Base-by-base conservation (phyloP, 805 yeast genomes). In the Zygotorulaspora sp. region DNA sequence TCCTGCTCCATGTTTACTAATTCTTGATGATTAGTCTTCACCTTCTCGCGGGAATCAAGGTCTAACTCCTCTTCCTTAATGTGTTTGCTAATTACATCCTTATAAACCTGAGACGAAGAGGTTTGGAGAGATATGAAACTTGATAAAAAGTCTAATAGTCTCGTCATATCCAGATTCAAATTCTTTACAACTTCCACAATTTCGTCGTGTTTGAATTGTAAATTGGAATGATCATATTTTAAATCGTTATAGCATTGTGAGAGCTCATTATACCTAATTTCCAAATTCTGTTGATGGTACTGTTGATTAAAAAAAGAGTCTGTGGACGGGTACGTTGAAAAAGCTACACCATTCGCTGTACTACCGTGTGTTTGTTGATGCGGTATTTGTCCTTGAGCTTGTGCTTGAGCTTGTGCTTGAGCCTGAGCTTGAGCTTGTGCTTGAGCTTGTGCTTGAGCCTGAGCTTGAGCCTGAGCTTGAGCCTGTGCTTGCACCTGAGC, bases 81-180 rank as follows among this genome's bases (percentile, higher is more conserved):
- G 9, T 14, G 5, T 11, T 5, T 30, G 6, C 12, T 21, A 14
- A 23, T 7, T 2, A 17, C 14, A 10, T 40, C 40, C 17, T 30
- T 30, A 18, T 20, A 44, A 14, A 24, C 21, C 20, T 25, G 38
- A 11, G 35, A 23, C 22, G 31, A 17, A 21, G 28, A 11, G 19
- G 27, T 32, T 21, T 44, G 43, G 13, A 41, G 24, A 2, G 40
- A 18, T 12, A 44, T 50, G 11, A 58, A 24, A 19, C 47, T 57
- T 35, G 69, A 72, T 27, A 71, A 53, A 32, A 71, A 50, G 15
- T 77, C 83, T 8, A 78, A 48, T 6, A 78, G 41, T 25, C 67
- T 67, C 2, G 77, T 70, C 58, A 75, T 63, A 47, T 79, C 86
- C 37, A 67, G 50, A 48, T 75, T 77, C 12, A 73, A 66, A 37